phyloP scores from a whole-genome alignment of 148 eudicot species.

The Rhododendron kiyosumense region DNA sequence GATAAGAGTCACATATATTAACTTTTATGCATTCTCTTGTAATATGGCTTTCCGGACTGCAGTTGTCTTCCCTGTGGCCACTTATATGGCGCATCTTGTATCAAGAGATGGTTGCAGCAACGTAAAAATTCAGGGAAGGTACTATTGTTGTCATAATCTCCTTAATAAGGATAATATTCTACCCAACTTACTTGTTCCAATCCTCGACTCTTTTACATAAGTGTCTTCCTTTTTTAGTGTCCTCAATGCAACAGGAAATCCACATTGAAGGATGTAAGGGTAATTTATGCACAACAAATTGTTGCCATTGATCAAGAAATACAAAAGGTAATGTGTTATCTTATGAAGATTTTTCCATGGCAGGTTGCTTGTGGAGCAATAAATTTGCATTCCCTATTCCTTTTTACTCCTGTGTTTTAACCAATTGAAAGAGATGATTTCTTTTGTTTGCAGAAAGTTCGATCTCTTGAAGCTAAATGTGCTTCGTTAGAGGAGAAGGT shows the following conservation, averaged over 20 bases:
- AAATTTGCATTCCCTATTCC: neutral
- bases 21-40: neutral
- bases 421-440: neutral
- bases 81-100: conserved; percentile 75
- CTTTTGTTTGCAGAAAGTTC: conserved; percentile 52
- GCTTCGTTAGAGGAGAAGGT: conserved; percentile 65
- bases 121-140: conserved; percentile 65
- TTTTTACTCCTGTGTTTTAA: neutral
- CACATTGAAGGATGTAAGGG: conserved; percentile 65
- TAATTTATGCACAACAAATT: conserved; percentile 70
- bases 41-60: conserved; percentile 20
- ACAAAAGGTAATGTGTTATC: conserved; percentile 50
- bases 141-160: neutral
- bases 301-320: conserved; percentile 64
- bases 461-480: conserved; percentile 70
- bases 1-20: neutral
- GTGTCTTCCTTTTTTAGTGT: conserved; percentile 43
- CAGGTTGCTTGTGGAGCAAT: neutral
- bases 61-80: conserved; percentile 95
- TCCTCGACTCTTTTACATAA: neutral
- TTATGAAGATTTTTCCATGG: neutral
- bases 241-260: conserved; percentile 89
- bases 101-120: conserved; percentile 73
- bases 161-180: neutral
- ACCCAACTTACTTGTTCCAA: neutral